phyloP scores from a whole-genome alignment of 2,329 filamentous ascomycete species.

The Coniochaeta sp. region DNA sequence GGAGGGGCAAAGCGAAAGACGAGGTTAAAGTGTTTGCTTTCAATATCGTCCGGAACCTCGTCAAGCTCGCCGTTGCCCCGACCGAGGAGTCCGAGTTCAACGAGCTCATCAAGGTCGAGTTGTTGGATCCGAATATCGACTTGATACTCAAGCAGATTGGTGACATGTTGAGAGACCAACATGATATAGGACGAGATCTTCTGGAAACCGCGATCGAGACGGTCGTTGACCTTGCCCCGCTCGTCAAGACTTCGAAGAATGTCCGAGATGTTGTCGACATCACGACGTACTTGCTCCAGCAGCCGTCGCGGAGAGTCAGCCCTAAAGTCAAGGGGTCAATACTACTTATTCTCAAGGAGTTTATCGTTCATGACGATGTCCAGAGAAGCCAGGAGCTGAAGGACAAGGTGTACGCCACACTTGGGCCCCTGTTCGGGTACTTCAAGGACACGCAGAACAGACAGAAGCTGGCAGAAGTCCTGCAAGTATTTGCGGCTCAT shows the following conservation, averaged over 20 bases:
- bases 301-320: conserved; percentile 76
- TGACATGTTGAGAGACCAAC: conserved; percentile 50
- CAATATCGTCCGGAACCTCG: conserved; percentile 63
- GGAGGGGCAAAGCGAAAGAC: conserved; percentile 59
- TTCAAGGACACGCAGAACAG: conserved; percentile 79
- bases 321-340: conserved; percentile 78
- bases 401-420: conserved; percentile 61
- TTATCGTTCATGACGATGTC: conserved; percentile 60
- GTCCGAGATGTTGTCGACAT: conserved; percentile 74
- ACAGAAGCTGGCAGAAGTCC: conserved; percentile 63
- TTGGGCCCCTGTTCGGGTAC: conserved; percentile 80
- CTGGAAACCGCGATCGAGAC: conserved; percentile 73
- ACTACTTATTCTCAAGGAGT: conserved; percentile 72
- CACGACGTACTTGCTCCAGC: conserved; percentile 71
- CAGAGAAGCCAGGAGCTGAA: conserved; percentile 51
- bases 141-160: conserved; percentile 62
- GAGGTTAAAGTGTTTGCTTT: conserved; percentile 81
- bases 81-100: conserved; percentile 49
- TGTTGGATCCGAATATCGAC: conserved; percentile 51
- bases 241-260: conserved; percentile 61
- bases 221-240: conserved; percentile 66
- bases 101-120: conserved; percentile 44
- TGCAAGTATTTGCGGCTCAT: conserved; percentile 61
- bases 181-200: conserved; percentile 60
- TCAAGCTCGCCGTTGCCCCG: conserved; percentile 51